Conservation (phyloP, 2,329 filamentous ascomycete genomes). For the Zasmidium cellare region DNA sequence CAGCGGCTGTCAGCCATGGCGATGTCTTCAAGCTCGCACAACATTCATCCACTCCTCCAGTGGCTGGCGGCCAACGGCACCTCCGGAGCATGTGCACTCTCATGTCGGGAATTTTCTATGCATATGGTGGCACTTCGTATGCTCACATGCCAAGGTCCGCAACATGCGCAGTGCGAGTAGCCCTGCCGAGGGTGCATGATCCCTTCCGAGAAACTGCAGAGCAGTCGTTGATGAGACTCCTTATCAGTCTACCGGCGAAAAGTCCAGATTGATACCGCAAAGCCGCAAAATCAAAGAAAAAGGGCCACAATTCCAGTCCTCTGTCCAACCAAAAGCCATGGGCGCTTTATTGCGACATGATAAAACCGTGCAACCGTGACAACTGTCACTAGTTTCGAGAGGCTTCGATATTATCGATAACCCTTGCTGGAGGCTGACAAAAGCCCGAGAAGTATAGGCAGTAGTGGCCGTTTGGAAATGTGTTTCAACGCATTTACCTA, state of each 20-base stretch:
- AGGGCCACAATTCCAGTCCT: background rate
- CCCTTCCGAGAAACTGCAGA: background rate
- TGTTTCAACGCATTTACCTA: background rate
- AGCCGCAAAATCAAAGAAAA: background rate
- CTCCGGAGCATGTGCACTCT: background rate
- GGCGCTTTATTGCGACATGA: background rate
- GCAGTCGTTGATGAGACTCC: background rate
- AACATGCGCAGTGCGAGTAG: background rate
- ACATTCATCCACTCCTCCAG: background rate
- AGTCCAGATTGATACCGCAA: background rate
- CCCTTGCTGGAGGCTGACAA: background rate
- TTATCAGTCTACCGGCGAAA: background rate
- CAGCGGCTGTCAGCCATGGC: background rate
- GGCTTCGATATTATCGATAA: background rate
- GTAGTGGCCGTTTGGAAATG: background rate
- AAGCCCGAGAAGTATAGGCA: background rate
- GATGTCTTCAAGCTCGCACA: background rate
- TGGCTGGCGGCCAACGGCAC: background rate
- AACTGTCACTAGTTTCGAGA: background rate
- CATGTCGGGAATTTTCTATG: background rate
- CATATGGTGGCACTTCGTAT: background rate
- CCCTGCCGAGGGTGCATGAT: background rate
- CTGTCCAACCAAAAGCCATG: background rate
- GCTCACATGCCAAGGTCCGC: background rate
- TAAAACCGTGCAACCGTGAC: background rate